phyloP scores from a whole-genome alignment of 1,139 yeast genomes.

The Hyphopichia buzzinii region DNA sequence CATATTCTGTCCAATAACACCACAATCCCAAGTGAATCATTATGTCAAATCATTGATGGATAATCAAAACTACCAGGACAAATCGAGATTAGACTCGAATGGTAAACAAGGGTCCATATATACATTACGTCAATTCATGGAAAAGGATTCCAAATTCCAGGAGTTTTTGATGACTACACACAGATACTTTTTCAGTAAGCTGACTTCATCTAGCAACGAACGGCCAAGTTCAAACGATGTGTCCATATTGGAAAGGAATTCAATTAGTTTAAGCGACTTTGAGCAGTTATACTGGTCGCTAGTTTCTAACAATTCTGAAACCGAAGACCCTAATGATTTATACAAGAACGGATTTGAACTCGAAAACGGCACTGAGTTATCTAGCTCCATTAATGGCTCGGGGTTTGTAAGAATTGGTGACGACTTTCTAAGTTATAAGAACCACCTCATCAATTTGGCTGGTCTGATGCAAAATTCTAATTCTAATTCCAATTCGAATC shows the following conservation, averaged over 20 bases:
- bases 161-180: slow-evolving; percentile 21
- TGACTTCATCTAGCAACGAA: not conserved
- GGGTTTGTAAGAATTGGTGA: slow-evolving; percentile 27
- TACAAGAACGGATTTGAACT: slow-evolving; percentile 27
- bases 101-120: slow-evolving; percentile 42
- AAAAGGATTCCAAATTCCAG: slow-evolving; percentile 46
- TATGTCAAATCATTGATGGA: slow-evolving; percentile 18
- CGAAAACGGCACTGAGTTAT: slow-evolving; percentile 27
- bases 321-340: slow-evolving; percentile 3
- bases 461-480: slow-evolving; percentile 3
- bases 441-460: slow-evolving; percentile 14
- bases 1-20: slow-evolving; percentile 21
- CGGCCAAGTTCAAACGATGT: slow-evolving; percentile 5
- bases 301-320: slow-evolving; percentile 30
- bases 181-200: slow-evolving; percentile 1
- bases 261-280: slow-evolving; percentile 27
- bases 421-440: slow-evolving; percentile 22
- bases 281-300: slow-evolving; percentile 45
- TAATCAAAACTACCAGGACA: slow-evolving; percentile 27
- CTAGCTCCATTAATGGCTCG: slow-evolving; percentile 22
- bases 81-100: slow-evolving; percentile 21
- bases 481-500: slow-evolving; percentile 1
- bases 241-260: slow-evolving; percentile 19
- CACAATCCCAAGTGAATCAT: slow-evolving; percentile 27
- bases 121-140: slow-evolving; percentile 51